Conservation (phyloP, 176 grass and related monocot species). For the Ensete glaucum region DNA sequence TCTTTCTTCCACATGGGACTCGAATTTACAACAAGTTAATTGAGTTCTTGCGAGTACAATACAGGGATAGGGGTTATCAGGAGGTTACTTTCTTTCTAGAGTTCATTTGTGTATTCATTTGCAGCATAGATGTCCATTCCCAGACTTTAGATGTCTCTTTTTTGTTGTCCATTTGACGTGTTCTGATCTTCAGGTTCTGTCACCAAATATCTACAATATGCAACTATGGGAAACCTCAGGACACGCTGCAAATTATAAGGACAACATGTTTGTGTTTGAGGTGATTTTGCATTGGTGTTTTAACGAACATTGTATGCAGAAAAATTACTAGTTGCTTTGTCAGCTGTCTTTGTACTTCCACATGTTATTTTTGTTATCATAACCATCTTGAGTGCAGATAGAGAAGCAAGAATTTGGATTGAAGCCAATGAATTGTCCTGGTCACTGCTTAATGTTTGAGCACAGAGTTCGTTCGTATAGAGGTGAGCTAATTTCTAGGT, state of each 20-base stretch:
- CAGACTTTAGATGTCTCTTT: background rate
- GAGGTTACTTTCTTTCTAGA: constrained; percentile 51
- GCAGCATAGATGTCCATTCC: background rate
- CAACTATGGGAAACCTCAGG: constrained; percentile 99
- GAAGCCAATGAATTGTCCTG: constrained; percentile 99
- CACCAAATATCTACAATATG: constrained; percentile 99
- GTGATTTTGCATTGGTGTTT: constrained; percentile 23
- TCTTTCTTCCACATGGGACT: constrained; percentile 90
- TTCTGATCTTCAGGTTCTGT: constrained; percentile 43
- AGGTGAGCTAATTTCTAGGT: constrained; percentile 43
- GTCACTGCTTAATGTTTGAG: constrained; percentile 97
- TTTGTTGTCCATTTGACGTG: constrained; percentile 14
- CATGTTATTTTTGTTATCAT: background rate
- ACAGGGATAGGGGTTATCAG: constrained; percentile 81
- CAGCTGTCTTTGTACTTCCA: background rate
- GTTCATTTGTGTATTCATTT: background rate
- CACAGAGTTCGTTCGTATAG: constrained; percentile 88
- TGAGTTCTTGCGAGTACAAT: constrained; percentile 70
- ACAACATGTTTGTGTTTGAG: constrained; percentile 99
- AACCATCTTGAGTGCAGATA: constrained; percentile 34
- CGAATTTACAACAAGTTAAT: constrained; percentile 98
- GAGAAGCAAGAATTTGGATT: constrained; percentile 99
- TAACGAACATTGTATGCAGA: background rate
- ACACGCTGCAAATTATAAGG: constrained; percentile 94
- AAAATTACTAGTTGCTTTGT: background rate